Conservation (phyloP, 2,329 filamentous ascomycete genomes). For the Venturia carpophila region DNA sequence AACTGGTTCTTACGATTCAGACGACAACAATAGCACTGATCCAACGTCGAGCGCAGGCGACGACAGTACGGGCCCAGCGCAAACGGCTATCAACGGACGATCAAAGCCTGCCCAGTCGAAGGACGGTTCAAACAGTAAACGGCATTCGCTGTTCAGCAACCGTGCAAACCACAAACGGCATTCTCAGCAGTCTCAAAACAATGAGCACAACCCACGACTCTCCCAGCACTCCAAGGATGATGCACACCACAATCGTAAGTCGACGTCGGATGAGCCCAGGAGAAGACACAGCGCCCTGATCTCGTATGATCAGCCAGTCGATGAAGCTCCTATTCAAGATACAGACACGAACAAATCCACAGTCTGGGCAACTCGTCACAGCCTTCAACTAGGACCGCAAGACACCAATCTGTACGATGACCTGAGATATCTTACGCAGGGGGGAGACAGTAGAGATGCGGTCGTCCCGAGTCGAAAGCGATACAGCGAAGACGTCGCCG, state of each 20-base stretch:
- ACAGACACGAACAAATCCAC: background rate
- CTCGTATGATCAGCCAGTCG: background rate
- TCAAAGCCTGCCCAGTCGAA: background rate
- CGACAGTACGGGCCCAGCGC: background rate
- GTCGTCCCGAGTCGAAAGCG: conserved; percentile 18
- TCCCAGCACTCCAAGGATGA: background rate
- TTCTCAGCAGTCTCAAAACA: background rate
- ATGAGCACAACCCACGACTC: too few relatives aligned
- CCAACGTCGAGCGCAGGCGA: too few relatives aligned
- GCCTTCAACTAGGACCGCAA: background rate
- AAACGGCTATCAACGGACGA: background rate
- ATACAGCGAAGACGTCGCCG: conserved; percentile 48
- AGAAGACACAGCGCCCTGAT: background rate
- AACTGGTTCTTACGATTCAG: background rate
- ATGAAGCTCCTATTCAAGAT: background rate
- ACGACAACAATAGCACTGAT: background rate
- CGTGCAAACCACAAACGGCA: background rate
- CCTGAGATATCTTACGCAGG: conserved; percentile 23
- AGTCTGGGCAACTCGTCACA: background rate
- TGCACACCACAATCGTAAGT: background rate
- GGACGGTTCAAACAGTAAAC: background rate
- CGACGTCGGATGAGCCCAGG: background rate
- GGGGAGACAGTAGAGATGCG: conserved; percentile 21
- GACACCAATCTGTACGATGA: conserved; percentile 4
- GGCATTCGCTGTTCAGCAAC: background rate